Percentiles rank a stretch among this genome's conserved stretches.
Evolutionary conservation across 1,139 yeast genomes (phyloP).

Genomic region (Candida pseudocylindracea): DNA sequence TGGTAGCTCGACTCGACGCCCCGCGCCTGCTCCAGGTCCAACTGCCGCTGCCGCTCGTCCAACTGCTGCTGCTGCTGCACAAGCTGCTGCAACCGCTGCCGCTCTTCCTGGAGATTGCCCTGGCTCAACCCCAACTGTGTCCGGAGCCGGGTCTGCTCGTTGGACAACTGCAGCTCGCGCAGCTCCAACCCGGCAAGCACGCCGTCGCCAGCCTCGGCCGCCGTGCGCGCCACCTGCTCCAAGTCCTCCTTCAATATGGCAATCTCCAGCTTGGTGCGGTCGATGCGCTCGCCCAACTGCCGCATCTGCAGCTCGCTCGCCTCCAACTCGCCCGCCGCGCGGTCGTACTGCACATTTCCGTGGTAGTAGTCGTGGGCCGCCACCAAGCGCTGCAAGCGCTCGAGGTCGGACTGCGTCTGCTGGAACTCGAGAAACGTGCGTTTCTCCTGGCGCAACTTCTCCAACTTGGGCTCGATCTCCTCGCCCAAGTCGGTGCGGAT

Average conservation of each 20-base stretch:
- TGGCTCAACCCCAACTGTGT: constrained; percentile 36
- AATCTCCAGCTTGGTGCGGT: constrained; percentile 31
- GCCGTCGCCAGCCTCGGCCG: constrained; percentile 7
- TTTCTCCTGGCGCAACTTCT: constrained; percentile 61
- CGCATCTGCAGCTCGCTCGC: constrained; percentile 15
- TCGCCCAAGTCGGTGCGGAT: constrained; percentile 52
- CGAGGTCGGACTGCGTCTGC: constrained; percentile 63
- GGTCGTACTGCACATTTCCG: constrained; percentile 16
- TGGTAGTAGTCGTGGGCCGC: constrained; percentile 53
- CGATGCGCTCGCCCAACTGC: constrained; percentile 14
- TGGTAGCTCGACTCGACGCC: constrained; percentile 16
- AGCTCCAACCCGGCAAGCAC: constrained; percentile 37
- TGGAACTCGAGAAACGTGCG: constrained; percentile 70
- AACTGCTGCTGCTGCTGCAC: constrained; percentile 5
- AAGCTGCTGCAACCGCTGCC: constrained; percentile 4
- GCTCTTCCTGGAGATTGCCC: constrained; percentile 32
- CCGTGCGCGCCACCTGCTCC: constrained; percentile 12
- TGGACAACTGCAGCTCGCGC: constrained; percentile 32
- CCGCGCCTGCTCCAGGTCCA: neutral
- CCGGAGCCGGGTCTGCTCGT: constrained; percentile 43
- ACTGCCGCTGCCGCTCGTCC: constrained; percentile 1
- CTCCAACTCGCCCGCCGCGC: constrained; percentile 15
- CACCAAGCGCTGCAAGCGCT: constrained; percentile 48
- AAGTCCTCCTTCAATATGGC: constrained; percentile 38
- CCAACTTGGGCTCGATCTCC: constrained; percentile 86